phyloP scores from a whole-genome alignment of 441 rosid species.

The Gossypium trilobum region DNA sequence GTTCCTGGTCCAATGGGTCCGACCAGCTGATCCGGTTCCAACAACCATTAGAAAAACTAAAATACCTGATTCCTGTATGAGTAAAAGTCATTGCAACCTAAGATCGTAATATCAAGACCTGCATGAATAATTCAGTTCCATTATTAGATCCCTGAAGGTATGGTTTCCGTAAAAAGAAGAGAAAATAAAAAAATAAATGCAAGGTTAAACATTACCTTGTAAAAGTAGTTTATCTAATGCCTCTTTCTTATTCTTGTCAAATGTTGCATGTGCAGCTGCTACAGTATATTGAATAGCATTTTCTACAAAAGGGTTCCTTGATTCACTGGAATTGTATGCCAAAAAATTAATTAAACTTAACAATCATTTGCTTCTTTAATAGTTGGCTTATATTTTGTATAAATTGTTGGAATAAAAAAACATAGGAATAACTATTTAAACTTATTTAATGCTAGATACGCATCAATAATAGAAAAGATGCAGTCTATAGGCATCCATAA shows the following conservation, averaged over 20 bases:
- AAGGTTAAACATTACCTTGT: constrained; percentile 47
- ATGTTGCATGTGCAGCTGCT: constrained; percentile 64
- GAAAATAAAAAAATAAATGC: background rate
- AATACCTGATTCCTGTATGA: constrained; percentile 88
- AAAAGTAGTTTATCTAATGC: constrained; percentile 55
- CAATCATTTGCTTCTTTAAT: background rate
- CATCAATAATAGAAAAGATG: background rate
- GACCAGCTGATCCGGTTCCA: too few species aligned
- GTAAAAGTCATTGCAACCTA: constrained; percentile 93
- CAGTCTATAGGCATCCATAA: background rate
- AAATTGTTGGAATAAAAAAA: background rate
- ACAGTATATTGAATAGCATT: constrained; percentile 66
- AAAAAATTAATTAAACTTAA: background rate
- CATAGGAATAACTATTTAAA: background rate
- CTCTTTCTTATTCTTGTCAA: constrained; percentile 44
- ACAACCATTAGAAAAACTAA: background rate
- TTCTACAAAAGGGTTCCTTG: constrained; percentile 84
- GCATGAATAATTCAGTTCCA: constrained; percentile 23
- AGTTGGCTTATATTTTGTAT: background rate
- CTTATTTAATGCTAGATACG: background rate
- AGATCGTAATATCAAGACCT: constrained; percentile 85
- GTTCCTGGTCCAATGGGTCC: too few species aligned
- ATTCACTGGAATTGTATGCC: constrained; percentile 43
- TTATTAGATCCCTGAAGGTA: constrained; percentile 21
- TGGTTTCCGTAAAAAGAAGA: background rate